Base-by-base conservation (phyloP, 2,329 filamentous ascomycete genomes). In the Colletotrichum aenigma region DNA sequence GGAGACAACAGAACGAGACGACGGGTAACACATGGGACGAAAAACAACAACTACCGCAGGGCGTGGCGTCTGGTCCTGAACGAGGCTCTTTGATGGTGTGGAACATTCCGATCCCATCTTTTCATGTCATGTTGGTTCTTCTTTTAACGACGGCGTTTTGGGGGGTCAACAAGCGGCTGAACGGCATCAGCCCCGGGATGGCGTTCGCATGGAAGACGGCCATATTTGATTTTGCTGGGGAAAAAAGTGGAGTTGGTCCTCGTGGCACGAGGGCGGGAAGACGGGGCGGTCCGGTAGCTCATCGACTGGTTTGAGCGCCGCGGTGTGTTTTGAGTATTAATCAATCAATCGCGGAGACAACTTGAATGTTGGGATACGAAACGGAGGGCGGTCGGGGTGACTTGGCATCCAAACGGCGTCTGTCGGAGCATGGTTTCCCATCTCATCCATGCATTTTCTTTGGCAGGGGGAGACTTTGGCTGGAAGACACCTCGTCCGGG, bases 271-370 rank as follows among this genome's bases (percentile, higher is more conserved):
- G 58, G 70, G 70, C 70, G 65, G 70, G 55, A 36, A 30, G 36
- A 55, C 38, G 30, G 38, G 58, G 67, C 65, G 65, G 70, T 74
- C 65, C 70, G 70, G 74, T 72, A 64, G 38, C 69, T 72, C 73
- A 73, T 75, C 69, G 70, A 67, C 74, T 74, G 74, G 74, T 65
- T 76, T 68, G 65, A 67, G 74, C 70, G 70, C 74, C 65, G 65
- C 74, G 74, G 65, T 76, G 58, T 60, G 70, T 76, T 76, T 76
- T 76, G 74, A 76, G 74, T 76, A 69, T 74, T 72, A 75, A 73
- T 75, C 73, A 74, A 74, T 61, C 65, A 58, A 76, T 76, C 74
- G 70, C 74, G 74, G 74, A 76, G 74, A 76, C 64, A 70, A 74
- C 74, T 70, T 76, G 70, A 62, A 69, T 74, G 74, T 76, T 76